Evolutionary conservation across 2,329 filamentous ascomycete genomes (phyloP), one percentile per base, ranked within the genome.

Genomic region (Epichloe sibirici): DNA sequence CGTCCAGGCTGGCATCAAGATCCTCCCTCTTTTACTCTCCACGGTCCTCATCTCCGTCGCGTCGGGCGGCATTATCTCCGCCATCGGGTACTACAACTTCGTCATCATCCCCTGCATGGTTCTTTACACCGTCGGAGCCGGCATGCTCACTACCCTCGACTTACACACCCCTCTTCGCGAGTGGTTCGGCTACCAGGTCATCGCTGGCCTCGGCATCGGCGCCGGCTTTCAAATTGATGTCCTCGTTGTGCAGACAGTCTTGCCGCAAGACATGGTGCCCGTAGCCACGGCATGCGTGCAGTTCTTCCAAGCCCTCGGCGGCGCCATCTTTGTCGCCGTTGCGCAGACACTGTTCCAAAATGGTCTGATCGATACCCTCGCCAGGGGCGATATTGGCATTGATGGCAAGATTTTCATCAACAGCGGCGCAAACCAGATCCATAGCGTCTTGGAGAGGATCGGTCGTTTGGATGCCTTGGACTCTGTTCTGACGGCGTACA

Each of bases 341-440:
- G 78, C 78, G 0, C 81, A 88, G 63, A 79, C 82, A 11, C 74
- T 86, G 45, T 86, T 88, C 69, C 76, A 80, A 56, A 85, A 86
- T 60, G 78, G 75, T 0, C 69, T 88, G 17, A 68, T 80, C 45
- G 64, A 71, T 3, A 71, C 76, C 38, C 69, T 88, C 3, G 57
- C 62, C n/a, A 53, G 60, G 2, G 62, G 71, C 54, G 67, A 71
- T 13, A 70, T 74, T 2, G 65, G 66, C n/a, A 61, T 81, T n/a
- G 67, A 76, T 39, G 66, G 74, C 0, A 59, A 62, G 6, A 60
- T 73, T 49, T 76, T 81, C 56, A 71, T 79, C 61, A 71, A 76
- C 60, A 74, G 70, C 48, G 78, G 78, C 51, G 77, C 76, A 9
- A 74, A 73, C 3, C 66, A 78, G 59, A 72, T 79, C 25, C 63